These are phyloP conservation scores for Polychytrium aggregatum DNA, from an alignment of 192 early-diverging fungal species.

Conservation along the genomic window DNA sequence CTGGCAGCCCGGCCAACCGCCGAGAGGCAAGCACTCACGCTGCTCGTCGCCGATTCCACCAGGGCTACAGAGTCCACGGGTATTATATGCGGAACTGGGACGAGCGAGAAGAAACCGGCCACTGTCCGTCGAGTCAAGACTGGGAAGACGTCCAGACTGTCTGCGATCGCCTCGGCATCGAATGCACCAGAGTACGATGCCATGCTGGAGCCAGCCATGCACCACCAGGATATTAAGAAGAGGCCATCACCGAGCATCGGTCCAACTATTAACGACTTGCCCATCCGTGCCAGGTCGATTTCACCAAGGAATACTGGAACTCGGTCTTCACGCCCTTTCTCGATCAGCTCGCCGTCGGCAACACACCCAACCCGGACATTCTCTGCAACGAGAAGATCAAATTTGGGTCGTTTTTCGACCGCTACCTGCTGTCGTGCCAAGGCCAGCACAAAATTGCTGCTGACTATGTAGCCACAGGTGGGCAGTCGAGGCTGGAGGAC, in stretches of 20 bases:
- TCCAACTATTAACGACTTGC: background rate
- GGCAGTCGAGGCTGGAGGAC: too few species aligned
- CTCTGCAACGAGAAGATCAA: conserved; percentile 86
- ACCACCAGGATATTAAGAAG: background rate
- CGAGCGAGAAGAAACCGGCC: conserved; percentile 59
- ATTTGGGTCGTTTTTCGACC: conserved; percentile 76
- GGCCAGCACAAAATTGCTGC: conserved; percentile 14
- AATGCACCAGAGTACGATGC: conserved; percentile 19
- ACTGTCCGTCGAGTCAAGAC: conserved; percentile 67
- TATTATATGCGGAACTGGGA: conserved; percentile 98
- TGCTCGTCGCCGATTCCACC: conserved; percentile 2
- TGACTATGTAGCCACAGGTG: conserved; percentile 28
- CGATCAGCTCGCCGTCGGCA: conserved; percentile 51
- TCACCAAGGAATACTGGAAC: conserved; percentile 86
- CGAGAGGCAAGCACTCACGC: background rate
- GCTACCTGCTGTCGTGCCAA: conserved; percentile 10
- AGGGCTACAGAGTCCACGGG: conserved; percentile 56
- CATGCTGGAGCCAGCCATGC: background rate
- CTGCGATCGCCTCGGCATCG: conserved; percentile 57
- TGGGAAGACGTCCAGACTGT: conserved; percentile 67
- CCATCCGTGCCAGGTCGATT: conserved; percentile 43
- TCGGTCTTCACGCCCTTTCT: conserved; percentile 76
- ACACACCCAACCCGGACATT: conserved; percentile 90
- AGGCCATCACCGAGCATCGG: background rate
- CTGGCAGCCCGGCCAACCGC: background rate